A percentile compares a stretch with the other conserved stretches of the same genome.
These are phyloP conservation scores for Aspergillus conjunctus DNA, from an alignment of 495 filamentous ascomycete species.

Conservation along the genomic window DNA sequence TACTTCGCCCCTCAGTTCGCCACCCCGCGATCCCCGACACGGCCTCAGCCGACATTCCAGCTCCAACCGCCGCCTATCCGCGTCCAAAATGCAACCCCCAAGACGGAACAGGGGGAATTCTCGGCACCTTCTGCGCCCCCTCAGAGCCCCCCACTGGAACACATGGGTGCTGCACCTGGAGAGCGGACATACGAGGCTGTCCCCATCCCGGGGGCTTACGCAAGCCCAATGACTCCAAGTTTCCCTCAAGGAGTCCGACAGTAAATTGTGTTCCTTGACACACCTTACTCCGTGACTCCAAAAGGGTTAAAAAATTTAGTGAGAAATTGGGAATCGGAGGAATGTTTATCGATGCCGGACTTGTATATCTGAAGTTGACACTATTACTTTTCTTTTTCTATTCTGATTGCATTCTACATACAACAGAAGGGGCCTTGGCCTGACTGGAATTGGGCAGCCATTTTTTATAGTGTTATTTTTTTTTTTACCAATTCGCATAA, in stretches of 20 bases:
- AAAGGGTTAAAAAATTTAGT: no score
- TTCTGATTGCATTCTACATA: constrained; percentile 1
- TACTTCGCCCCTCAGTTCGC: constrained; percentile 47
- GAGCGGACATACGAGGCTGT: constrained; percentile 55
- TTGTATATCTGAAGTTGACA: constrained; percentile 8
- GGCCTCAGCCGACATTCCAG: constrained; percentile 64
- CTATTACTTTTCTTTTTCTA: neutral
- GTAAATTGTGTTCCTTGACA: neutral
- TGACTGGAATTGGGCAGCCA: constrained; percentile 17
- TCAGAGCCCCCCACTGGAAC: constrained; percentile 35
- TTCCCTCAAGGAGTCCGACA: constrained; percentile 30
- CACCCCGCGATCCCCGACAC: constrained; percentile 52
- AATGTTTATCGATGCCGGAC: neutral
- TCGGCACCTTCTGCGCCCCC: constrained; percentile 34
- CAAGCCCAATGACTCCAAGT: constrained; percentile 44
- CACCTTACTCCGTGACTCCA: neutral
- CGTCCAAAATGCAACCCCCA: constrained; percentile 75
- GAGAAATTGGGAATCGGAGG: no score
- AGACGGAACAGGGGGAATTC: constrained; percentile 61
- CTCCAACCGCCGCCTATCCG: constrained; percentile 81
- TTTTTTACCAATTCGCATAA: constrained; percentile 5
- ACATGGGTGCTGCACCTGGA: constrained; percentile 49
- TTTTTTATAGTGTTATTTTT: neutral
- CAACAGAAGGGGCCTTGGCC: constrained; percentile 2
- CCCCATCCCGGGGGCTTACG: constrained; percentile 55